Evolutionary conservation across 768 basidiomycete genomes (phyloP).

Genomic region (Pleurotus tuoliensis): DNA sequence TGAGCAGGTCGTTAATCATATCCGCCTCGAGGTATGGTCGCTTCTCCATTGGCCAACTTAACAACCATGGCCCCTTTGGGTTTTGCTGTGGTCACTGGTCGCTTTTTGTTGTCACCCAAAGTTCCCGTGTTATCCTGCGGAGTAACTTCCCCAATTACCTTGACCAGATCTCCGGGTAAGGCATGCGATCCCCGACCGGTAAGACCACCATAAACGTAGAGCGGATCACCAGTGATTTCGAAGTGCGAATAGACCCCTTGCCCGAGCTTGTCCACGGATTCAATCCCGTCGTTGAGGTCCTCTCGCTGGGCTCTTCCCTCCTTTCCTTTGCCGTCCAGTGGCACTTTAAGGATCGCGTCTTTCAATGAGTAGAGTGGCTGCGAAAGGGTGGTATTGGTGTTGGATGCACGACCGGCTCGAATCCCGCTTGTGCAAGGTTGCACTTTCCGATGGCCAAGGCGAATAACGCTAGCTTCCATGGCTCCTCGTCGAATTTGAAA

Average conservation of each 20-base stretch:
- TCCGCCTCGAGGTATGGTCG: conserved; percentile 10
- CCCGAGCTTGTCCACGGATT: too few species aligned
- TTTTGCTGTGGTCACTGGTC: too few species aligned
- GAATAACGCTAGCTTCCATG: background rate
- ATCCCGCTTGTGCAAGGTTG: too few species aligned
- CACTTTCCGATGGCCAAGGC: background rate
- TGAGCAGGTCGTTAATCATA: conserved; percentile 5
- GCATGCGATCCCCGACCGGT: conserved; percentile 18
- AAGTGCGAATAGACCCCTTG: too few species aligned
- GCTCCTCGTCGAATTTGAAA: background rate
- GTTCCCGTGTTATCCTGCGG: background rate
- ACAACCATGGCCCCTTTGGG: background rate
- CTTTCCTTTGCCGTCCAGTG: too few species aligned
- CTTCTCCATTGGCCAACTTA: conserved; percentile 12
- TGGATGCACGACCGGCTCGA: too few species aligned
- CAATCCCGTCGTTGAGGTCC: too few species aligned
- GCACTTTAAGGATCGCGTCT: too few species aligned
- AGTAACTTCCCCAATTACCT: background rate
- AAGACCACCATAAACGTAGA: conserved; percentile 10
- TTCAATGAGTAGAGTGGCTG: too few species aligned
- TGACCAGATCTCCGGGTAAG: conserved; percentile 5
- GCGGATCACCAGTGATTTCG: background rate
- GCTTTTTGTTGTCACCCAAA: too few species aligned
- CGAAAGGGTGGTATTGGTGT: too few species aligned
- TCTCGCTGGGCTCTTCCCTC: too few species aligned